Evolutionary conservation across 345 rosid species (phyloP), one percentile per base, ranked within the genome.

Genomic region (Schrenkiella parvula): DNA sequence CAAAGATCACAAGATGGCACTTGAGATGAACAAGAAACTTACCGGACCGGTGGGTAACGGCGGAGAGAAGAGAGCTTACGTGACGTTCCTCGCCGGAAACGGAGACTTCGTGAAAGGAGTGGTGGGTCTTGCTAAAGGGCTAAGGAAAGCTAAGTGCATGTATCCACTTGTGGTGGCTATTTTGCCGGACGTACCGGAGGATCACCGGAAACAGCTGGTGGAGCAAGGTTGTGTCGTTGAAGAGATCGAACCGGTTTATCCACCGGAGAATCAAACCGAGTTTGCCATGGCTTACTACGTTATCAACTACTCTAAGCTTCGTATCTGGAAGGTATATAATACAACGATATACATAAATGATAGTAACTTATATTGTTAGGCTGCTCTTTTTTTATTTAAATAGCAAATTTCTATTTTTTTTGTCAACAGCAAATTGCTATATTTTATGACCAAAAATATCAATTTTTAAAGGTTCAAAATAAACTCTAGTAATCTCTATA

Each of bases 241-340:
- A 34, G 92, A 84, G 79, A 89, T 89, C 10, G 78, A 73, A 42
- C 90, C 92, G 1, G 82, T 89, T 13, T 67, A 87, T 47, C 96
- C 96, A 3, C 92, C 96, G 1, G 84, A 82, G 71, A 89, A 82
- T 52, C 88, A 87, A 74, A 89, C 95, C 8, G 80, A 78, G 66
- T 89, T 87, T 9, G 92, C 92, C 60, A 85, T 89, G 96, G 84
- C 87, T 28, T 84, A 89, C 47, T 89, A 89, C 22, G 92, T 89
- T 50, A 87, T 89, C 80, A 89, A 87, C 78, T 89, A 89, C 81
- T 85, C 90, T 73, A 87, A 89, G 76, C 90, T 89, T 46, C 89
- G 96, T 68, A 89, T 89, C 8, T 89, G 96, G 95, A 82, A 89
- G 86, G 95, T 87, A 75, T n/a, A 50, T 15, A 15, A 22, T 21